Evolutionary conservation across 805 yeast species (phyloP).

Genomic region (Maudiozyma turicensis): DNA sequence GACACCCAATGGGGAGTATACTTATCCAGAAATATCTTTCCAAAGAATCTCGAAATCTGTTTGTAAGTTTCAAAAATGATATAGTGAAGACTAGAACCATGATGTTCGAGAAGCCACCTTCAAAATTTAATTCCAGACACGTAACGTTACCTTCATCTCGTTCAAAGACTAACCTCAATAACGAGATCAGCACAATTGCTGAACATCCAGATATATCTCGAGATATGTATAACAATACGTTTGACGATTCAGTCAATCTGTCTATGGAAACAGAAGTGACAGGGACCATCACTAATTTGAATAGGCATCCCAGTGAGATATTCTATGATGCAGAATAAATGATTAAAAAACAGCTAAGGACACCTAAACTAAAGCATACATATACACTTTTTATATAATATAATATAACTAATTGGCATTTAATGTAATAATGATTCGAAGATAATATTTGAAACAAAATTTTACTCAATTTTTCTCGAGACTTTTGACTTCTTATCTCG

Average conservation of each 20-base stretch:
- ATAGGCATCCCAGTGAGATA: not conserved
- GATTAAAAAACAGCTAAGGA: not conserved
- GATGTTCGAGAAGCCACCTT: not conserved
- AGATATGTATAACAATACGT: not conserved
- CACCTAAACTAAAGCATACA: not conserved
- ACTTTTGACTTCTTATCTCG: too few relatives aligned
- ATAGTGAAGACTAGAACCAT: not conserved
- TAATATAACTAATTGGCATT: too few relatives aligned
- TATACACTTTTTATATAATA: too few relatives aligned
- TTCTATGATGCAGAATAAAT: not conserved
- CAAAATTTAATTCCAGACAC: not conserved
- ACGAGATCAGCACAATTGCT: not conserved
- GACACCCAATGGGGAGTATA: constrained; percentile 17
- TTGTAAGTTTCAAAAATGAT: not conserved
- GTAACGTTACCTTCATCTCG: not conserved
- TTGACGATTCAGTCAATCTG: not conserved
- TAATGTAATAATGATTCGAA: too few relatives aligned
- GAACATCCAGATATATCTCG: not conserved
- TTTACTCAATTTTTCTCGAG: too few relatives aligned
- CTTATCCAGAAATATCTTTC: constrained; percentile 8
- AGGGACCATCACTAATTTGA: not conserved
- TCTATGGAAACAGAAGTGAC: not conserved
- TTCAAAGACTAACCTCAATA: not conserved
- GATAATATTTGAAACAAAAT: too few relatives aligned
- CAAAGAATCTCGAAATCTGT: not conserved